Conservation (phyloP, 371 early-diverging fungal species). For the Entomophthora muscae region DNA sequence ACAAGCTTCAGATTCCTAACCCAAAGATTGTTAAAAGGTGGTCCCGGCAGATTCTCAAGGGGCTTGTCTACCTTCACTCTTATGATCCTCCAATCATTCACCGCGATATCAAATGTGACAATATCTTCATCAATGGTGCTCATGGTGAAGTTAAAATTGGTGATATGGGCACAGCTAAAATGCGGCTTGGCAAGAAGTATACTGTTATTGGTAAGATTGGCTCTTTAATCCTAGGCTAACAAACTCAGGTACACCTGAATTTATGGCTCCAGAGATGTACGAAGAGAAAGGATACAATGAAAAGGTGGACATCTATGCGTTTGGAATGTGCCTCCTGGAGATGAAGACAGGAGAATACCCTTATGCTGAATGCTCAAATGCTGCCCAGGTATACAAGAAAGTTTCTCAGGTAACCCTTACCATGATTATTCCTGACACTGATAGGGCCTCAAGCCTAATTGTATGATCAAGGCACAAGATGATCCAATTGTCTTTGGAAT, state of each 20-base stretch:
- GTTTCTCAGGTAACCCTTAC: slow-evolving; percentile 18
- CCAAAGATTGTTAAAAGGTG: slow-evolving; percentile 59
- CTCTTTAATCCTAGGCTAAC: neutral
- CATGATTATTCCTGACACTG: neutral
- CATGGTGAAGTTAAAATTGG: slow-evolving; percentile 86
- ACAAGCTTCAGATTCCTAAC: slow-evolving; percentile 42
- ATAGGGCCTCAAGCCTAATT: slow-evolving; percentile 58
- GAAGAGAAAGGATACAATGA: slow-evolving; percentile 76
- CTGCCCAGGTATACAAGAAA: slow-evolving; percentile 72
- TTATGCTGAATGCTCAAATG: slow-evolving; percentile 73
- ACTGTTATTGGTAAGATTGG: slow-evolving; percentile 60
- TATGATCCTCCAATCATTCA: slow-evolving; percentile 80
- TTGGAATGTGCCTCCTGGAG: slow-evolving; percentile 83
- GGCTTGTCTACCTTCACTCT: slow-evolving; percentile 71
- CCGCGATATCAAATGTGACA: slow-evolving; percentile 69
- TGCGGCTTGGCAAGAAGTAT: slow-evolving; percentile 3
- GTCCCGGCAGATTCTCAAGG: slow-evolving; percentile 69
- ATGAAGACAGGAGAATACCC: slow-evolving; percentile 84
- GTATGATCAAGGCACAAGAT: slow-evolving; percentile 43
- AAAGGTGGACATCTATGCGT: slow-evolving; percentile 84
- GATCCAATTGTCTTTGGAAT: slow-evolving; percentile 46
- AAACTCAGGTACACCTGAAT: slow-evolving; percentile 64
- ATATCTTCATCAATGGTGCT: slow-evolving; percentile 86
- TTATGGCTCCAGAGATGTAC: slow-evolving; percentile 94
- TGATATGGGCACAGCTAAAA: slow-evolving; percentile 67